Base-by-base conservation (phyloP, 495 filamentous ascomycete genomes). In the Neurospora hispaniola region DNA sequence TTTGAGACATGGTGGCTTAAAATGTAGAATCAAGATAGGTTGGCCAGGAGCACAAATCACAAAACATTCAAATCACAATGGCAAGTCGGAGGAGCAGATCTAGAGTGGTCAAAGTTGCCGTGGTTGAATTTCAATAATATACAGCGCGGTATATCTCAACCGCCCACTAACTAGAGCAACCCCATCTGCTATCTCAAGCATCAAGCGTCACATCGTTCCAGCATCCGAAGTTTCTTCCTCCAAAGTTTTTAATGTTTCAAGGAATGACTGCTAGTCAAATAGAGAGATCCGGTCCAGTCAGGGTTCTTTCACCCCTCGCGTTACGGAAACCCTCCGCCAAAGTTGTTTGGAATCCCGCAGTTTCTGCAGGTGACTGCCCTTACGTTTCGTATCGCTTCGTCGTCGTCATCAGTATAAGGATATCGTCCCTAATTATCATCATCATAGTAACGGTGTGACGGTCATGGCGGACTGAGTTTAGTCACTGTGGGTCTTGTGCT, bases 401-500 rank as follows among this genome's bases (percentile, higher is more conserved):
- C 46, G 48, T 59, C 54, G 14, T 66, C 27, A 35, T 35, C 35
- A 35, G 54, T 35, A 38, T 66, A 66, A 35, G 3, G 23, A 66
- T 66, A 66, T 66, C 27, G 12, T 18, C 35, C 27, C 27, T 66
- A 27, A 12, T 66, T 66, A 35, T 66, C 27, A 66, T 35, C 14
- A 62, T 31, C 23, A 35, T 35, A 27, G 14, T 18, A 5, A 66
- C 54, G 54, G 42, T 27, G n/a, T 74, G 59, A 35, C 71, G 62
- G 62, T 42, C 18, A 40, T 42, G 43, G 23, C 38, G 31, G n/a
- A 62, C 73, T 70, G 43, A 75, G 42, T 54, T 77, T 77, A 78
- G 59, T 76, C 77, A 75, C 23, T 23, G 23, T 79, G 77, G 77
- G 70, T 46, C 75, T 84, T 80, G 72, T 75, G 48, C 72, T 80